Percentiles rank a stretch among this genome's conserved stretches.
Conservation (phyloP, 768 basidiomycete species). For the Lentinula sp. region DNA sequence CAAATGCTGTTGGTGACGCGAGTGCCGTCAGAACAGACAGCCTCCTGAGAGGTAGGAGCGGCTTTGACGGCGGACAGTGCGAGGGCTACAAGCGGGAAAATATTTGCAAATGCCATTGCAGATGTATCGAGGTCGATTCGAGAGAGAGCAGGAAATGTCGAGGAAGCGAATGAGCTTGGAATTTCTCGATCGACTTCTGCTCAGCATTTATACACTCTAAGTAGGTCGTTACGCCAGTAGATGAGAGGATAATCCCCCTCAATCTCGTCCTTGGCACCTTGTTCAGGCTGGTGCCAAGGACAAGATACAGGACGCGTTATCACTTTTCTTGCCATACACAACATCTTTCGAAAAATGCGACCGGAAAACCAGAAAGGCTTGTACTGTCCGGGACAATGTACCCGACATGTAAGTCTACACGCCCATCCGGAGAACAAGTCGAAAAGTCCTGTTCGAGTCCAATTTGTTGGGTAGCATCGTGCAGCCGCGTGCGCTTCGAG, state of each 20-base stretch:
- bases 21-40: slow-evolving; percentile 1
- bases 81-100: neutral
- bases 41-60: neutral
- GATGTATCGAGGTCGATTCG: slow-evolving; percentile 15
- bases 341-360: no score
- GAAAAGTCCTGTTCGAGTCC: neutral
- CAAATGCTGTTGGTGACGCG: neutral
- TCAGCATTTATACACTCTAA: neutral
- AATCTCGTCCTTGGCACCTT: no score
- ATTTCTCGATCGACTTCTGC: neutral
- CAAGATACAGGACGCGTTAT: neutral
- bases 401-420: neutral
- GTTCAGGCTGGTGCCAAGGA: neutral
- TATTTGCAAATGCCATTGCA: neutral
- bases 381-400: neutral
- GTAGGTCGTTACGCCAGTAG: neutral
- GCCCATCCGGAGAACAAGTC: neutral
- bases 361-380: neutral
- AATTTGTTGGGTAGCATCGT: neutral
- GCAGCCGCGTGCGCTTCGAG: neutral
- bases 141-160: neutral
- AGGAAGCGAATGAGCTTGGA: neutral
- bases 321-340: neutral
- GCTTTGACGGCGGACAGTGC: neutral
- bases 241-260: neutral